Evolutionary conservation across 768 basidiomycete species (phyloP), one percentile per base, ranked within the genome.

Genomic region (Hemileccinum rubropunctum): DNA sequence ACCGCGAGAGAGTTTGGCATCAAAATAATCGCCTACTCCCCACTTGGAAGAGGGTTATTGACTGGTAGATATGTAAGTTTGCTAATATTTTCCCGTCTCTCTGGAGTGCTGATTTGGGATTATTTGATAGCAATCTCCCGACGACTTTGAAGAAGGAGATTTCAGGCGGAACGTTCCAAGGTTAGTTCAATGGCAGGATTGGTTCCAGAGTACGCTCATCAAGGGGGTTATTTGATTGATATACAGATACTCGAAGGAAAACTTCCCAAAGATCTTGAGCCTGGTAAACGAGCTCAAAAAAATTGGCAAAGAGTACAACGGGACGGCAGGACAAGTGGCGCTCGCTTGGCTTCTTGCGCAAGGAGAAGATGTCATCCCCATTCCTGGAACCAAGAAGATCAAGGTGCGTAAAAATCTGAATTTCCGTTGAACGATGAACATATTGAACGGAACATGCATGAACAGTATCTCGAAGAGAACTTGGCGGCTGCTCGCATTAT

Each of bases 21-120:
- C 33, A 67, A 72, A 38, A 69, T 79, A 18, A 64, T 83, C 9
- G 76, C 77, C 1, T 82, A 80, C 50, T 72, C 74, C 2, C 81
- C 80, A 2, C 68, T 82, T 23, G 79, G 79, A 15, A 67, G 77
- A 28, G 80, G 79, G 2, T 48, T 81, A n/a, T 55, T 80, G 43
- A 80, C 76, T 0, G 78, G 80, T 2, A 59, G 65, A 49, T 73
- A 69, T 45, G 74, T 75, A 47, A 52, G 70, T 63, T 3, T 38
- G 5, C 44, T 23, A 23, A 23, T 23, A 6, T 3, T 45, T 15
- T 35, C 2, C 43, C 23, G 26, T 38, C 18, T 15, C 27, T 27
- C n/a, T 11, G 17, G 17, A 18, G 9, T 26, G 14, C 13, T 53
- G 20, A 47, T 11, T 5, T 4, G 23, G 4, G 2, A 28, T 30